Evolutionary conservation across 164 flowering plant species (phyloP), one percentile per base, ranked within the genome.

Genomic region (Dillenia suffruticosa): DNA sequence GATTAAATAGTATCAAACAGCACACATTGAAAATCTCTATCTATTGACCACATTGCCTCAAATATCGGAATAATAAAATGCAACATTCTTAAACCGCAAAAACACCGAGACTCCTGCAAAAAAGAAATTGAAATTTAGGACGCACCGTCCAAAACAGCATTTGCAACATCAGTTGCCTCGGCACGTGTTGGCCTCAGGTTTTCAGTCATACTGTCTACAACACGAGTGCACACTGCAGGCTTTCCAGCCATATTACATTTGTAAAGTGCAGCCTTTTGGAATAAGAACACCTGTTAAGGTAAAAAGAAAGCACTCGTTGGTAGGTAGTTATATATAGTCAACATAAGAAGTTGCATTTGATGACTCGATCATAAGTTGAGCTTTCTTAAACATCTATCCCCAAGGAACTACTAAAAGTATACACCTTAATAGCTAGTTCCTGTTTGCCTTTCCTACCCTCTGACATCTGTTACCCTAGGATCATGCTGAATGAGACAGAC

Each of bases 111-210:
- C 6, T 9, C 50, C 19, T 53, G 14, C 48, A 46, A 9, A 16
- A n/a, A 63, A 57, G 11, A 62, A 19, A 49, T 40, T 4, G 40
- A 32, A 32, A 32, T 32, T 32, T 32, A 32, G 40, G 10, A 66
- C 73, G 46, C 49, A 91, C 95, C 95, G 75, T 91, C 95, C 62
- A 88, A 74, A 10, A 88, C 89, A 63, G 92, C 90, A 81, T 90
- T 90, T 19, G 94, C 95, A 61, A 85, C 93, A 81, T 87, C 96
- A 70, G 94, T 87, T 56, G 97, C 97, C 69, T 90, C 97, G 9
- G 94, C 97, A 72, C 97, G 97, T 74, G 97, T 89, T 63, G 97
- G 97, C 56, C 97, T 81, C 59, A 91, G 79, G 74, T 91, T 91
- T 63, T 80, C 90, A 22, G 97, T 91, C 97, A 91, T 91, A 65